Evolutionary conservation across 1,284 basidiomycete species (phyloP), one percentile per base, ranked within the genome.

Genomic region (Golubevia pallescens): DNA sequence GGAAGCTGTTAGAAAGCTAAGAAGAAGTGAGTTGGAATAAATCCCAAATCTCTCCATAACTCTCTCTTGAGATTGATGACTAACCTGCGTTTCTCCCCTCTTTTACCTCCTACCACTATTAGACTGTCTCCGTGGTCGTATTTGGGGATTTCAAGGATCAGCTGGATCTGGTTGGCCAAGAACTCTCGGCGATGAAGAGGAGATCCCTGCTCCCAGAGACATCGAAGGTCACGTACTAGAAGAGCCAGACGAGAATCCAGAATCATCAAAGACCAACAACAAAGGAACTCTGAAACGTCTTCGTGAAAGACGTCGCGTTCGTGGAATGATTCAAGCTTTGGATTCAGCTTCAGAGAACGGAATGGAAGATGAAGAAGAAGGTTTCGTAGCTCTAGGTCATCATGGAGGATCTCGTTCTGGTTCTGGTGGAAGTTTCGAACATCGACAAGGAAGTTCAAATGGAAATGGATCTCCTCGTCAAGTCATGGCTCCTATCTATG

Each of bases 211-310:
- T 48, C 42, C 42, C 42, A 10, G 16, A 13, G 42, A 48, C 42
- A 48, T 48, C 42, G 68, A 63, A 14, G 58, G 64, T 8, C 19
- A 48, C 16, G 21, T 14, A 53, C 19, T 21, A 21, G 56, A 48
- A 16, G 42, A 32, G 5, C 16, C 56, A n/a, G 70, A 68, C 5
- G 70, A 59, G 13, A 52, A 73, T 48, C 64, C 65, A 19, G 64
- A 61, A 56, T 59, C 34, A 51, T 63, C 63, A 14, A 73, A 70
- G 63, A 60, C 63, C 7, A 69, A 64, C 24, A 73, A 72, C 63
- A 75, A 71, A 61, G 66, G 71, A 14, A 78, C 76, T 16, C 63
- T 78, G 14, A 78, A 77, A 57, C 71, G 76, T 48, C 68, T 78
- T 66, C 69, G 74, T n/a, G 76, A 80, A 61, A 74, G 72, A 34